These are phyloP conservation scores for Venturia oleaginea DNA, from an alignment of 2,329 filamentous ascomycete species.

Conservation along the genomic window DNA sequence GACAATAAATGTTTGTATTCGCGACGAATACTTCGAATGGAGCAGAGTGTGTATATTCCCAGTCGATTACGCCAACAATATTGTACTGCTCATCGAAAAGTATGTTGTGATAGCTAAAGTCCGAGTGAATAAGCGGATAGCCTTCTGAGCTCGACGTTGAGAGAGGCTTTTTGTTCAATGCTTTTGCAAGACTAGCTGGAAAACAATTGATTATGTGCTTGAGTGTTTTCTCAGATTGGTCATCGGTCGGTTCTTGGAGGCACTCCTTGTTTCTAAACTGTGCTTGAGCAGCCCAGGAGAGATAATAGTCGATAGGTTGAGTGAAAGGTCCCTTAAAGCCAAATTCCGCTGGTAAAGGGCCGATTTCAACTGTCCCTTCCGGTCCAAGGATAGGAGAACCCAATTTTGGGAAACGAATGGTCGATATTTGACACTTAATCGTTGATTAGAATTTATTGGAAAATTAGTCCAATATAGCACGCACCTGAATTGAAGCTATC, in stretches of 20 bases:
- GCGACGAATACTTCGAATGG: constrained; percentile 8
- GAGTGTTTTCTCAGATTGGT: constrained; percentile 2
- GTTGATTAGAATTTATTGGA: neutral
- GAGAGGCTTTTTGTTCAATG: neutral
- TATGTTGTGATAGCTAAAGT: constrained; percentile 8
- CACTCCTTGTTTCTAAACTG: constrained; percentile 2
- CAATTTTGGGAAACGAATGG: neutral
- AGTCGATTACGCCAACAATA: constrained; percentile 5
- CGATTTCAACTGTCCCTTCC: constrained; percentile 1
- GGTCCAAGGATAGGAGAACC: constrained; percentile 6
- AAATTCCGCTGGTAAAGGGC: constrained; percentile 5
- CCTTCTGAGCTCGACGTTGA: constrained; percentile 10
- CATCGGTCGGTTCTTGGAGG: constrained; percentile 7
- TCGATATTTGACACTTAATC: constrained; percentile 7
- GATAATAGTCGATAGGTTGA: constrained; percentile 3
- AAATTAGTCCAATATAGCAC: neutral
- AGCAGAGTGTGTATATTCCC: constrained; percentile 9
- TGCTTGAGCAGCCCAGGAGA: constrained; percentile 6
- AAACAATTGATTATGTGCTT: constrained; percentile 4
- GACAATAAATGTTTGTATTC: constrained; percentile 8
- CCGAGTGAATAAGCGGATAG: constrained; percentile 7
- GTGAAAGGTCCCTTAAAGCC: constrained; percentile 9
- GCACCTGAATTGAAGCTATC: constrained; percentile 11
- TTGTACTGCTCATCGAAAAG: constrained; percentile 9
- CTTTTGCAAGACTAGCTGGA: neutral